A percentile compares a stretch with the other conserved stretches of the same genome.
These are phyloP conservation scores for Curvularia sp. DNA, from an alignment of 2,329 filamentous ascomycete species.

Conservation along the genomic window DNA sequence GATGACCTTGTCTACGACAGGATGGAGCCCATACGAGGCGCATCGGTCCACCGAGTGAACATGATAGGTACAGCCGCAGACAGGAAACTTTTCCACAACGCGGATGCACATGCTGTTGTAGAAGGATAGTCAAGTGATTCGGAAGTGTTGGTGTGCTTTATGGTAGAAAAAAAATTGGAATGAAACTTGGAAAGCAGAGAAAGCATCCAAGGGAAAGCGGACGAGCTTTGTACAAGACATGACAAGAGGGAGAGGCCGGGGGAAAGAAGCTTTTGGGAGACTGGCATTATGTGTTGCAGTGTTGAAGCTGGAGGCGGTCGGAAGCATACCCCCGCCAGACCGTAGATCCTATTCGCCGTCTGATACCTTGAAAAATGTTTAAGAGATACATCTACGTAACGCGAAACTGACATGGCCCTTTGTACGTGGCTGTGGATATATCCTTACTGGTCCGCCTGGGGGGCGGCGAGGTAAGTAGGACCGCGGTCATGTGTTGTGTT, in stretches of 20 bases:
- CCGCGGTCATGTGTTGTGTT: conserved; percentile 8
- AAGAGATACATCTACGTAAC: not conserved
- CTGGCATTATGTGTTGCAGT: conserved; percentile 4
- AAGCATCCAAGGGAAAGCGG: not conserved
- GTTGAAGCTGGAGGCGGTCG: conserved; percentile 5
- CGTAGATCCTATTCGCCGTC: not conserved
- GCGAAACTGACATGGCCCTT: not conserved
- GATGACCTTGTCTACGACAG: conserved; percentile 39
- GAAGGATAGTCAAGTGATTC: not conserved
- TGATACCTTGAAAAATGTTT: not conserved
- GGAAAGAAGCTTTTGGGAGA: not conserved
- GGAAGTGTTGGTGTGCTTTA: not conserved
- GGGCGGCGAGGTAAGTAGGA: conserved; percentile 6
- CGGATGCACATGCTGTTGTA: conserved; percentile 43
- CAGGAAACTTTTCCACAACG: conserved; percentile 47
- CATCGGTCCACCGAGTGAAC: conserved; percentile 48
- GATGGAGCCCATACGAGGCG: conserved; percentile 41
- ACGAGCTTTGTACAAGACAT: not conserved
- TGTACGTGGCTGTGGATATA: not conserved
- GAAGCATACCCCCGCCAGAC: conserved; percentile 2
- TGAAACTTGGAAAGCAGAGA: not conserved
- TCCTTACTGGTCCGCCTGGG: conserved; percentile 13
- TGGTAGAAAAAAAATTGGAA: not conserved
- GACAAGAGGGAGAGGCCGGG: not conserved
- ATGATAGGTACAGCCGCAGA: conserved; percentile 49